These are phyloP conservation scores for Wickerhamomyces canadensis DNA, from an alignment of 805 yeast species.

Conservation along the genomic window DNA sequence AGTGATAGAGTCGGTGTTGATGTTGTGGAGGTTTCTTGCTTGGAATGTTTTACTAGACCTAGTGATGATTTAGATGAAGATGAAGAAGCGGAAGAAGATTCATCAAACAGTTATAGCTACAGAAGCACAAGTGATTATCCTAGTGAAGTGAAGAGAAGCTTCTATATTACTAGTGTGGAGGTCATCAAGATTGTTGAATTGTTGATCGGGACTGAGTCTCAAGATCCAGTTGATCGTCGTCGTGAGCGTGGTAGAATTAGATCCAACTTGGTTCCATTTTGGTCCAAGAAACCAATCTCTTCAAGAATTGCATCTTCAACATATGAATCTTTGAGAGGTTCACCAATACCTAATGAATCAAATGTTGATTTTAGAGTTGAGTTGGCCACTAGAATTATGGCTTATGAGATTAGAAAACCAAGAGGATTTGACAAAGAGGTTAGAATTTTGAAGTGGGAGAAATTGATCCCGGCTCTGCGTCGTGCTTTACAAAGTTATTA, in stretches of 20 bases:
- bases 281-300: conserved; percentile 56
- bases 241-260: conserved; percentile 63
- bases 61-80: conserved; percentile 29
- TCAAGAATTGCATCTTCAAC: conserved; percentile 29
- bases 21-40: conserved; percentile 55
- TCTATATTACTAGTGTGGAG: conserved; percentile 61
- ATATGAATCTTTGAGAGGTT: conserved; percentile 8
- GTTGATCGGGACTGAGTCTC: conserved; percentile 44
- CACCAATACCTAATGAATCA: conserved; percentile 20
- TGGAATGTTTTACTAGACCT: conserved; percentile 35
- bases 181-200: conserved; percentile 61
- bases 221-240: conserved; percentile 46
- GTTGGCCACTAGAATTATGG: conserved; percentile 60
- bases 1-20: conserved; percentile 37
- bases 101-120: conserved; percentile 3
- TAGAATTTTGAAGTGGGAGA: conserved; percentile 55
- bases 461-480: conserved; percentile 50
- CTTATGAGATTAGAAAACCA: conserved; percentile 55
- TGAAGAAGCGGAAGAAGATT: conserved; percentile 24
- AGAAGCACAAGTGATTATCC: conserved; percentile 25
- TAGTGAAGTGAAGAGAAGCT: conserved; percentile 10
- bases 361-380: conserved; percentile 38
- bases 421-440: conserved; percentile 68
- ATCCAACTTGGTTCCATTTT: conserved; percentile 60
- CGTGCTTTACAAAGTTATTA: conserved; percentile 64